These are phyloP conservation scores for Trichoderma endophyticum DNA, from an alignment of 2,329 filamentous ascomycete genomes.

Conservation along the genomic window DNA sequence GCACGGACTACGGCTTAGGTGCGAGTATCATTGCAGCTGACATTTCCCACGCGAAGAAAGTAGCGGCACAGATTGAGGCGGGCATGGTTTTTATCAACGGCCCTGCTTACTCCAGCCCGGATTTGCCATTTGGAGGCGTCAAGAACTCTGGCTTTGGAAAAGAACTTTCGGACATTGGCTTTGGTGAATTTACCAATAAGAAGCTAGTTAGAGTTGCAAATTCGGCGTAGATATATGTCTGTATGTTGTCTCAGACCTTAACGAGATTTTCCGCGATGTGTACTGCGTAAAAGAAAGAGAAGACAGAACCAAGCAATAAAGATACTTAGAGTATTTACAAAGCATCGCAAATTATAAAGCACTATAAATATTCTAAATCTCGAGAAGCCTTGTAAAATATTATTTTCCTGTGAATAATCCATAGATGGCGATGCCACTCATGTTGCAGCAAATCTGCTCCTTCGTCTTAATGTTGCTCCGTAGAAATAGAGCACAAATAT, in stretches of 20 bases:
- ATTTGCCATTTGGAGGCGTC: neutral
- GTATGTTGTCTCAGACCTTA: neutral
- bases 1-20: neutral
- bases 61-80: neutral
- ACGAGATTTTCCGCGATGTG: neutral
- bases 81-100: constrained; percentile 2
- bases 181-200: neutral
- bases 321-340: neutral
- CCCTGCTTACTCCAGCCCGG: neutral
- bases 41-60: neutral
- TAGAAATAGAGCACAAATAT: constrained; percentile 6
- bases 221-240: neutral
- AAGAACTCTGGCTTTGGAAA: neutral
- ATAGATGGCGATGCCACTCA: neutral
- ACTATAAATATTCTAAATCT: neutral
- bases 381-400: neutral
- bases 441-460: neutral
- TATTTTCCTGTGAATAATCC: neutral
- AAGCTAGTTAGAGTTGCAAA: neutral
- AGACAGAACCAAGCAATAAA: neutral
- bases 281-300: neutral
- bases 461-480: neutral
- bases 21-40: neutral
- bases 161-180: neutral
- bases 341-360: neutral